Evolutionary conservation across 2,329 filamentous ascomycete genomes (phyloP).

Genomic region (Pezicula carpinea): DNA sequence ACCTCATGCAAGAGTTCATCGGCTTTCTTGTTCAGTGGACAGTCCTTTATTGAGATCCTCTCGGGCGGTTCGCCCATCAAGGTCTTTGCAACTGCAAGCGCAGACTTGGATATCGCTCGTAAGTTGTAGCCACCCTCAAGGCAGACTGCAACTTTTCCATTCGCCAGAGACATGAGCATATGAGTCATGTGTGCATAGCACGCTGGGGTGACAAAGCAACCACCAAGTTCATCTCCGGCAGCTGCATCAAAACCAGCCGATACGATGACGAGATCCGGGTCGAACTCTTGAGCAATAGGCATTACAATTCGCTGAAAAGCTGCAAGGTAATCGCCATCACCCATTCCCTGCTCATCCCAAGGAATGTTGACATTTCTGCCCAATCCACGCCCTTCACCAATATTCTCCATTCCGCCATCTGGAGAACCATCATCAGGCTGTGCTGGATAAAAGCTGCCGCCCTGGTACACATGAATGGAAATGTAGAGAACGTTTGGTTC

Average conservation of each 20-base stretch:
- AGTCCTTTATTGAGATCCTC: constrained; percentile 42
- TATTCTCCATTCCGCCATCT: constrained; percentile 57
- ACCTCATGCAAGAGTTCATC: constrained; percentile 53
- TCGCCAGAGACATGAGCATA: constrained; percentile 93
- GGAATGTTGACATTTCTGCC: constrained; percentile 64
- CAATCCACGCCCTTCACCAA: constrained; percentile 48
- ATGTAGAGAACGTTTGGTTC: constrained; percentile 96
- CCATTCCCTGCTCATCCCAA: constrained; percentile 74
- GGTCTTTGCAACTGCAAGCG: constrained; percentile 83
- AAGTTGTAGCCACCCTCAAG: constrained; percentile 96
- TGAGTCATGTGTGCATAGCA: constrained; percentile 99
- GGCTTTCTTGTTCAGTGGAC: constrained; percentile 54
- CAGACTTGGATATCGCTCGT: constrained; percentile 85
- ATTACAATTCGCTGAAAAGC: constrained; percentile 95
- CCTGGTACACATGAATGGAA: constrained; percentile 83
- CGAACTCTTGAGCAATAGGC: constrained; percentile 90
- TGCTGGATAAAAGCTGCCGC: constrained; percentile 81
- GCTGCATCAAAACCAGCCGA: constrained; percentile 96
- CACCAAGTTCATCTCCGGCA: constrained; percentile 85
- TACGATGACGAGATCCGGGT: constrained; percentile 91
- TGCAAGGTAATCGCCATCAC: constrained; percentile 93
- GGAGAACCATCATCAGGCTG: constrained; percentile 55
- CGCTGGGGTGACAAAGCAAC: constrained; percentile 83
- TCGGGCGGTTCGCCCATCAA: constrained; percentile 92
- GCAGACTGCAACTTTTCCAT: constrained; percentile 86